phyloP scores from a whole-genome alignment of 495 filamentous ascomycete genomes.

The Lepidopterella palustris region DNA sequence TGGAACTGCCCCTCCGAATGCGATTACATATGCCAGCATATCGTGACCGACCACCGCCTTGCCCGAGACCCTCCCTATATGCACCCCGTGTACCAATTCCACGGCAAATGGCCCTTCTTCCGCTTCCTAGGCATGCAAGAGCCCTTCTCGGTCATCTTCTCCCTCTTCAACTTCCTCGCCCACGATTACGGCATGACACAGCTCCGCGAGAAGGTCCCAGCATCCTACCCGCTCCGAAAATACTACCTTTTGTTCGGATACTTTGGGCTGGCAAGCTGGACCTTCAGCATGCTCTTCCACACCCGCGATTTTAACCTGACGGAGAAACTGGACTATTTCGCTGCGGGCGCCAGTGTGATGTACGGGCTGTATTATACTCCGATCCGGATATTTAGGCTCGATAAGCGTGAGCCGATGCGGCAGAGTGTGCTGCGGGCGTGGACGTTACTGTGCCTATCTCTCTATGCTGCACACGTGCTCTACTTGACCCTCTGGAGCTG shows the following conservation, averaged over 20 bases:
- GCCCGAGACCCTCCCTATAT: conserved; percentile 55
- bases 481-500: conserved; percentile 82
- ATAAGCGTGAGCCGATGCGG: conserved; percentile 52
- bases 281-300: conserved; percentile 85
- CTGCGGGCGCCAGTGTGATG: conserved; percentile 80
- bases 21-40: conserved; percentile 97
- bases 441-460: conserved; percentile 60
- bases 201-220: conserved; percentile 61
- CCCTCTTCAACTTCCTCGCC: conserved; percentile 79
- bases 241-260: conserved; percentile 81
- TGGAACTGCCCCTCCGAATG: conserved; percentile 87
- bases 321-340: conserved; percentile 95
- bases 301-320: conserved; percentile 76
- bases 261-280: conserved; percentile 76
- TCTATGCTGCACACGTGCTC: conserved; percentile 72
- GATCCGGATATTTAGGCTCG: conserved; percentile 75
- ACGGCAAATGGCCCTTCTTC: conserved; percentile 99
- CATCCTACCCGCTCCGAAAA: conserved; percentile 63
- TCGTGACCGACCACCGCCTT: conserved; percentile 70
- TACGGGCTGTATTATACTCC: conserved; percentile 83
- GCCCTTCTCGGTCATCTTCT: conserved; percentile 88
- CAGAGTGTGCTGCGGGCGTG: conserved; percentile 60
- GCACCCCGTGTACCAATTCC: conserved; percentile 76
- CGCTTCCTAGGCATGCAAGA: conserved; percentile 90
- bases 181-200: conserved; percentile 71